These are phyloP conservation scores for Monosporascus sp. DNA, from an alignment of 2,329 filamentous ascomycete species.

Conservation along the genomic window DNA sequence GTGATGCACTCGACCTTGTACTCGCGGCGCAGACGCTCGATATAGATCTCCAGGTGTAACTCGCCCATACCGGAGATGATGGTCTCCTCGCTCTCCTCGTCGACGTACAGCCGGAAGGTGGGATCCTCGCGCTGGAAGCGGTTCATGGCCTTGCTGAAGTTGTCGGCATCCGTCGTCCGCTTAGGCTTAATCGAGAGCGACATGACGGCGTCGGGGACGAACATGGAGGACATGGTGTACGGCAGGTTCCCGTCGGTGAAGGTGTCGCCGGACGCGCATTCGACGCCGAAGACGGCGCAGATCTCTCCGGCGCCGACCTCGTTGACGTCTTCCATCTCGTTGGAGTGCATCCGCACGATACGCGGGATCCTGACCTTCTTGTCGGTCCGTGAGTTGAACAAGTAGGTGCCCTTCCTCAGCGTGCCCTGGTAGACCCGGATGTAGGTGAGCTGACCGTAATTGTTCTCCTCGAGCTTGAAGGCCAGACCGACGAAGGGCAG, in stretches of 20 bases:
- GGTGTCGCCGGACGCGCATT: slow-evolving; percentile 95
- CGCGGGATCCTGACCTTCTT: slow-evolving; percentile 96
- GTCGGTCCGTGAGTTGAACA: slow-evolving; percentile 89
- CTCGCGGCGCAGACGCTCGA: slow-evolving; percentile 93
- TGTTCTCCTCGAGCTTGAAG: slow-evolving; percentile 98
- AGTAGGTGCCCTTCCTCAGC: slow-evolving; percentile 79
- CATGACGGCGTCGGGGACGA: slow-evolving; percentile 95
- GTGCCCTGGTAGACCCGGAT: slow-evolving; percentile 96
- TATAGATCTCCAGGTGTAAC: slow-evolving; percentile 92
- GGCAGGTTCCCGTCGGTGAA: slow-evolving; percentile 92
- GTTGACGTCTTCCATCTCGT: slow-evolving; percentile 95
- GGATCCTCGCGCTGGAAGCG: slow-evolving; percentile 98
- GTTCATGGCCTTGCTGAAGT: slow-evolving; percentile 98
- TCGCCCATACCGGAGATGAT: slow-evolving; percentile 99
- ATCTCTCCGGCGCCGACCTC: slow-evolving; percentile 97
- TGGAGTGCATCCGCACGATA: slow-evolving; percentile 98
- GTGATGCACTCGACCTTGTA: slow-evolving; percentile 95
- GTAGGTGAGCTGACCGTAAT: slow-evolving; percentile 96
- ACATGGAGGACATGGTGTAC: slow-evolving; percentile 98
- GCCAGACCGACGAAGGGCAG: slow-evolving; percentile 92
- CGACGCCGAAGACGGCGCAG: slow-evolving; percentile 95
- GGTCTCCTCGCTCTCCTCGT: slow-evolving; percentile 88
- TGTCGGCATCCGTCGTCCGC: slow-evolving; percentile 81
- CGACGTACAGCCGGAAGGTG: slow-evolving; percentile 92
- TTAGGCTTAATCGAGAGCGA: slow-evolving; percentile 97